A percentile compares a stretch with the other conserved stretches of the same genome.
Evolutionary conservation across 306 rosid species (phyloP).

Genomic region (Cucurbita ficifolia): DNA sequence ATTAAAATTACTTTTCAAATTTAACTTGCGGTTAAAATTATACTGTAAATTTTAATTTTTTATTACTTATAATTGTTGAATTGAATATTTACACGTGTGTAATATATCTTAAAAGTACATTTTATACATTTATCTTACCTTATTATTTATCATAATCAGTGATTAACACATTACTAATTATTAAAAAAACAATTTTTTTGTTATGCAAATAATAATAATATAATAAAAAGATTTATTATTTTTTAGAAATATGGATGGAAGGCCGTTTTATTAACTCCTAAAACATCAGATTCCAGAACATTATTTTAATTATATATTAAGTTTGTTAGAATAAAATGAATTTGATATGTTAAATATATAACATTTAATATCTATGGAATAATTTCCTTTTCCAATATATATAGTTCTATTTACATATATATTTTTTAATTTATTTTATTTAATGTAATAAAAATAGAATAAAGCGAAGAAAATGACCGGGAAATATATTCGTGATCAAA

Average conservation of each 20-base stretch:
- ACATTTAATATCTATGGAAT: not conserved
- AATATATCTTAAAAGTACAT: too few relatives aligned
- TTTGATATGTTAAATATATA: not conserved
- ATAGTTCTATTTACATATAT: not conserved
- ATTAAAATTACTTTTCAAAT: too few relatives aligned
- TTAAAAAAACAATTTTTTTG: not conserved
- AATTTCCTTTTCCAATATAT: not conserved
- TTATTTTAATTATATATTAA: not conserved
- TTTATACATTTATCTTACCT: not conserved
- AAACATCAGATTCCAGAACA: not conserved
- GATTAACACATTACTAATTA: too few relatives aligned
- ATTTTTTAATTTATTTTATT: not conserved
- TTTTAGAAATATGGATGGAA: not conserved
- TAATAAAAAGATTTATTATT: not conserved
- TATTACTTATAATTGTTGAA: too few relatives aligned
- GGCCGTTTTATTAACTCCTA: not conserved
- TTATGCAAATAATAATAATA: not conserved
- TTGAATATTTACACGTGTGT: too few relatives aligned
- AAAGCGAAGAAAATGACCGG: not conserved
- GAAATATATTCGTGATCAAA: not conserved
- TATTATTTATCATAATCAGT: not conserved
- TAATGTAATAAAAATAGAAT: not conserved
- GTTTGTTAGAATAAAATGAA: not conserved
- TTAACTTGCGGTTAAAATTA: too few relatives aligned
- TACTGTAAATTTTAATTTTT: too few relatives aligned